Evolutionary conservation across 352 stramenopile genomes (phyloP).

Genomic region (Phytopythium sindhum): DNA sequence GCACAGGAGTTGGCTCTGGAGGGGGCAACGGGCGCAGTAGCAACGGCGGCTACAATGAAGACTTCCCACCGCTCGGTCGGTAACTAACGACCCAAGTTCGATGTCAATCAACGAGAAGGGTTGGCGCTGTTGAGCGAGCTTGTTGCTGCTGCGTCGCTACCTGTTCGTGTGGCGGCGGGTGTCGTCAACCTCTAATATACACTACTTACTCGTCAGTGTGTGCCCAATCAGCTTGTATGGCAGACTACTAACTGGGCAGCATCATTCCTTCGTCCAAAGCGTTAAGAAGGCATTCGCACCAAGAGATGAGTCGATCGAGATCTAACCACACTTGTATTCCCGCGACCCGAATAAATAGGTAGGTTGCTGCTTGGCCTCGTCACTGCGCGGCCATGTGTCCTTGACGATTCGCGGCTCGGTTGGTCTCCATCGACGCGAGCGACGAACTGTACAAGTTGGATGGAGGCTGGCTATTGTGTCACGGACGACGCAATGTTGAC

Average conservation of each 20-base stretch:
- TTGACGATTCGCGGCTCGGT: background rate
- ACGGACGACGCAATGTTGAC: slow-evolving; percentile 2
- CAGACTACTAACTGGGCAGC: too few species aligned
- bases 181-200: slow-evolving; percentile 2
- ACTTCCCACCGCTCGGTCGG: slow-evolving; percentile 70
- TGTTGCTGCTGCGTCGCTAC: background rate
- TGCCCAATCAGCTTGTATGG: background rate
- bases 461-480: background rate
- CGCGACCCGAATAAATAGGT: slow-evolving; percentile 5
- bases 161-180: background rate
- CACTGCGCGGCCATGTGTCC: too few species aligned
- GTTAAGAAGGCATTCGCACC: background rate
- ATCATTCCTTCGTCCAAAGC: too few species aligned
- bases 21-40: slow-evolving; percentile 8
- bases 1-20: background rate
- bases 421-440: background rate
- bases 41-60: slow-evolving; percentile 52
- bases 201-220: background rate
- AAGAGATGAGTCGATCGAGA: background rate
- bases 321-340: background rate
- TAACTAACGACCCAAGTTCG: slow-evolving; percentile 16
- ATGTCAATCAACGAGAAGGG: slow-evolving; percentile 13
- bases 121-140: slow-evolving; percentile 3
- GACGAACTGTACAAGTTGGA: background rate
- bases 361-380: background rate